Conservation (phyloP, 2,329 filamentous ascomycete species). For the Arthrinium phaeospermum region DNA sequence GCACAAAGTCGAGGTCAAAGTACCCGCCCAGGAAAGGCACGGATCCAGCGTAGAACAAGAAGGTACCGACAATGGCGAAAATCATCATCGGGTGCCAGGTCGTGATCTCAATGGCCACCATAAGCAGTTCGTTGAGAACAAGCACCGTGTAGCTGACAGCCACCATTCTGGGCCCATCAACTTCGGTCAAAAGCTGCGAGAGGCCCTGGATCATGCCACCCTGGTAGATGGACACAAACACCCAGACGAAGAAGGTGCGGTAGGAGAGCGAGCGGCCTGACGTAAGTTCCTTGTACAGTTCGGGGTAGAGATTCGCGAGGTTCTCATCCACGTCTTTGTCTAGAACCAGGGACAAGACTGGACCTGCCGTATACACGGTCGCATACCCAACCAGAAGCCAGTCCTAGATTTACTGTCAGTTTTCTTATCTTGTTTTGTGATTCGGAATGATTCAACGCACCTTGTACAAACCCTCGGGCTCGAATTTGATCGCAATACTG, state of each 20-base stretch:
- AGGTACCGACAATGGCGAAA: conserved; percentile 80
- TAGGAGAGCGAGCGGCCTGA: conserved; percentile 86
- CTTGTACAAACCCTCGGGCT: conserved; percentile 92
- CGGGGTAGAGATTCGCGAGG: conserved; percentile 92
- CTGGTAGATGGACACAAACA: conserved; percentile 93
- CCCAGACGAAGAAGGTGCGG: conserved; percentile 96
- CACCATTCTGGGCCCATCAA: conserved; percentile 78
- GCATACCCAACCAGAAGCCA: conserved; percentile 98
- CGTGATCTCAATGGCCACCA: conserved; percentile 96
- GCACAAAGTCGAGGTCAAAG: conserved; percentile 82
- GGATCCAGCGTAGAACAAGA: conserved; percentile 77
- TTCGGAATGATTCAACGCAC: conserved; percentile 40
- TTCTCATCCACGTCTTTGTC: conserved; percentile 95
- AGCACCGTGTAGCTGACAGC: conserved; percentile 90
- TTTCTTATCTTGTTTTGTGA: neutral
- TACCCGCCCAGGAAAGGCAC: conserved; percentile 89
- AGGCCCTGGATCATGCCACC: conserved; percentile 95
- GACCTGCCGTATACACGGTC: conserved; percentile 91
- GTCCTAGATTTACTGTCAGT: conserved; percentile 57
- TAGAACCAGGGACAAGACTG: conserved; percentile 90
- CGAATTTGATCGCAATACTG: conserved; percentile 89
- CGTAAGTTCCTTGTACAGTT: conserved; percentile 97
- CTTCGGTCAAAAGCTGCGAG: conserved; percentile 83
- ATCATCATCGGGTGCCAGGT: conserved; percentile 98
- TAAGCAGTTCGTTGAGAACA: conserved; percentile 91